These are phyloP conservation scores for Tricholoma terreum DNA, from an alignment of 768 basidiomycete genomes.

Conservation along the genomic window DNA sequence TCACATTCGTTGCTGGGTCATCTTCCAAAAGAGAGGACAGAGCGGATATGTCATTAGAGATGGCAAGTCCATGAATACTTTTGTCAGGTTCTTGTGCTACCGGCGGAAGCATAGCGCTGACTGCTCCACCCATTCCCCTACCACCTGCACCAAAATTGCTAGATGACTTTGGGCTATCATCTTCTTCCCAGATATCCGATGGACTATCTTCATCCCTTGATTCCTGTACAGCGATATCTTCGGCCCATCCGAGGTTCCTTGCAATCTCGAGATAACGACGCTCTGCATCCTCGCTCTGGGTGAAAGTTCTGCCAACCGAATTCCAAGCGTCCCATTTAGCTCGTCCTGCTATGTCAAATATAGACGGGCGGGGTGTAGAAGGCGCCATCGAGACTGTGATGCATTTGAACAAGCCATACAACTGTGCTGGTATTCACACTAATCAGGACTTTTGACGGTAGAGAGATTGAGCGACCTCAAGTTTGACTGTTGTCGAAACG, in stretches of 20 bases:
- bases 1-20: slow-evolving; percentile 44
- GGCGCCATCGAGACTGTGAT: slow-evolving; percentile 59
- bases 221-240: slow-evolving; percentile 18
- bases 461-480: slow-evolving; percentile 59
- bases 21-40: slow-evolving; percentile 43
- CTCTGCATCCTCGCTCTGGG: slow-evolving; percentile 48
- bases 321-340: slow-evolving; percentile 91
- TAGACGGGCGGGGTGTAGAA: slow-evolving; percentile 56
- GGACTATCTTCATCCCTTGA: slow-evolving; percentile 30
- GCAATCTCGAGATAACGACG: slow-evolving; percentile 68
- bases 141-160: slow-evolving; percentile 27
- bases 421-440: slow-evolving; percentile 38
- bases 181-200: slow-evolving; percentile 36
- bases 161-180: slow-evolving; percentile 31
- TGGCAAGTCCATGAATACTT: slow-evolving; percentile 60
- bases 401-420: slow-evolving; percentile 85
- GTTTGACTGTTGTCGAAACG: slow-evolving; percentile 61
- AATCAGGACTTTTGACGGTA: slow-evolving; percentile 41
- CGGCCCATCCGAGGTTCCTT: slow-evolving; percentile 63
- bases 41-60: slow-evolving; percentile 49
- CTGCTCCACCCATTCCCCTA: slow-evolving; percentile 55
- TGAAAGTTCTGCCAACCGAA: slow-evolving; percentile 46
- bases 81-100: slow-evolving; percentile 29
- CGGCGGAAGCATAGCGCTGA: slow-evolving; percentile 55
- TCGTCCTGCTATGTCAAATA: slow-evolving; percentile 76